phyloP scores from a whole-genome alignment of 192 early-diverging fungal genomes.

The Linnemannia schmuckeri region DNA sequence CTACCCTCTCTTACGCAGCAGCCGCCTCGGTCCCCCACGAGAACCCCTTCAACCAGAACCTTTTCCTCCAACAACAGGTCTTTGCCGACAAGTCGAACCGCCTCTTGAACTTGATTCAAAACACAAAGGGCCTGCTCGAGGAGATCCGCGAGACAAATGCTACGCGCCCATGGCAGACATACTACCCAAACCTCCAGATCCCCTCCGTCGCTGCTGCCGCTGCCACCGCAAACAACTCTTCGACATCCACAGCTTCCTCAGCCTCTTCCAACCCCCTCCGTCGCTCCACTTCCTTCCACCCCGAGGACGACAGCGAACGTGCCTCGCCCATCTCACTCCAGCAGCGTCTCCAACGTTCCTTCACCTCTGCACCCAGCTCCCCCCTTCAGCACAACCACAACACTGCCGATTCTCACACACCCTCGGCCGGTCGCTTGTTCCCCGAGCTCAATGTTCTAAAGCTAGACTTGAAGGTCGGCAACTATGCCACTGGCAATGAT shows the following conservation, averaged over 20 bases:
- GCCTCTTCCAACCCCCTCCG: constrained; percentile 33
- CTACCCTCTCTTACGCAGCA: constrained; percentile 48
- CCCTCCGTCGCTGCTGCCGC: constrained; percentile 25
- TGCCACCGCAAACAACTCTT: neutral
- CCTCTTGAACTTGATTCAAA: constrained; percentile 75
- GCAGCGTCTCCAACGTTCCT: constrained; percentile 51
- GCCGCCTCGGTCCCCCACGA: constrained; percentile 32
- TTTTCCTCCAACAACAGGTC: constrained; percentile 68
- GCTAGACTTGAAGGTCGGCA: constrained; percentile 77
- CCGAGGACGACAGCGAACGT: constrained; percentile 40
- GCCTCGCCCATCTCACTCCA: constrained; percentile 19
- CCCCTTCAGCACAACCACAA: constrained; percentile 29
- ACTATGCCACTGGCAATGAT: constrained; percentile 68
- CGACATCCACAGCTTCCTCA: constrained; percentile 17
- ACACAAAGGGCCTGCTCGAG: constrained; percentile 73
- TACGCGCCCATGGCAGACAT: constrained; percentile 69
- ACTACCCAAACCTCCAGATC: constrained; percentile 65
- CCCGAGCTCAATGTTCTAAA: constrained; percentile 72
- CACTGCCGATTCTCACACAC: neutral
- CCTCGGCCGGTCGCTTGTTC: constrained; percentile 56
- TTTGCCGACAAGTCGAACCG: constrained; percentile 83
- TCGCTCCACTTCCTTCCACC: constrained; percentile 49
- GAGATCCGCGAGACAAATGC: constrained; percentile 81
- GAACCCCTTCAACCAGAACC: constrained; percentile 50
- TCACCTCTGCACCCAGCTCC: constrained; percentile 47